Evolutionary conservation across 768 basidiomycete species (phyloP), one percentile per base, ranked within the genome.

Genomic region (Hydnomerulius pinastri): DNA sequence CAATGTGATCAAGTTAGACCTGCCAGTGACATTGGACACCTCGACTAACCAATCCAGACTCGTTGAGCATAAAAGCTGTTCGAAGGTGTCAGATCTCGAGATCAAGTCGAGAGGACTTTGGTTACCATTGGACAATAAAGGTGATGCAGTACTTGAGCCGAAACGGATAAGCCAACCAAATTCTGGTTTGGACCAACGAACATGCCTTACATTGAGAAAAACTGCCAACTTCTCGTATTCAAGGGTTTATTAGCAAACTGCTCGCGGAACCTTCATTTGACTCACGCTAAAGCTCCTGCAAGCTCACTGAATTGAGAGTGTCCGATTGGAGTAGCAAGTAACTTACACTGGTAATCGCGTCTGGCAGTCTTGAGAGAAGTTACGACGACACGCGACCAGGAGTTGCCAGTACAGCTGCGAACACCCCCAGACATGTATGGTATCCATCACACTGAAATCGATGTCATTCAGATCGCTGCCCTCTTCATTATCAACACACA

Each of bases 101-200:
- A 27, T 15, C 13, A 49, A 29, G n/a, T 3, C 6, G 13, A 33
- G 7, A 18, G 2, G 32, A 17, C n/a, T n/a, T n/a, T n/a, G n/a
- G n/a, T 50, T 20, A 50, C 50, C 50, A 49, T 49, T 50, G 47
- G 40, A 51, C 38, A 20, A 32, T 28, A 25, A 51, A 23, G 3
- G 38, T 48, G 6, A 40, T 48, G 23, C 38, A 8, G 21, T 33
- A 49, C 50, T 51, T 40, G 37, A 28, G 29, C n/a, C n/a, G n/a
- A n/a, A 24, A 15, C 21, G 24, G 15, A 51, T 10, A 12, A 12
- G 17, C 41, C 39, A 28, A 32, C 28, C 13, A 18, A 39, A 3
- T 13, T 23, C 21, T 28, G 23, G 24, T 29, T 25, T 50, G 20
- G 32, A 27, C 12, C 23, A n/a, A n/a, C n/a, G n/a, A n/a, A n/a